Percentiles rank a stretch among this genome's conserved stretches.
Conservation (phyloP, 495 filamentous ascomycete species). For the Hypoxylon lienhwacheense region DNA sequence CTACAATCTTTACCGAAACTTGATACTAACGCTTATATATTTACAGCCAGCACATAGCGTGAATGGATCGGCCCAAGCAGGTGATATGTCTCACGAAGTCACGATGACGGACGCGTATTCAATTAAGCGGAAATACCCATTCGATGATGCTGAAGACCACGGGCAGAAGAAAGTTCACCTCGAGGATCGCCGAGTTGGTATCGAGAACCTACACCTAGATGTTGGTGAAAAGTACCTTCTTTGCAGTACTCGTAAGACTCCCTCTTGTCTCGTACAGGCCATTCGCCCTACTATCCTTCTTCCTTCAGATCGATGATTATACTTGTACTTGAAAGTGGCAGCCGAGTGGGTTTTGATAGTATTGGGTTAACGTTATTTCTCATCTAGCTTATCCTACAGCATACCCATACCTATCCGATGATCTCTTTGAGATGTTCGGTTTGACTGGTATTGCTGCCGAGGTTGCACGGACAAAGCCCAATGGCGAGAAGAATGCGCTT, state of each 20-base stretch:
- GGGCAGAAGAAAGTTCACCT: constrained; percentile 59
- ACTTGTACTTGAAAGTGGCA: constrained; percentile 4
- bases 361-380: constrained; percentile 53
- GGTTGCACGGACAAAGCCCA: constrained; percentile 56
- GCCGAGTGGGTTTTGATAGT: constrained; percentile 30
- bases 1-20: neutral
- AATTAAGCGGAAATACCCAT: constrained; percentile 57
- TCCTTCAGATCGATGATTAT: constrained; percentile 13
- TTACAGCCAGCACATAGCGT: constrained; percentile 56
- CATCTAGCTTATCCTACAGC: constrained; percentile 50
- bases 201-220: constrained; percentile 58
- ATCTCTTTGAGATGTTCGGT: constrained; percentile 56
- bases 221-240: constrained; percentile 61
- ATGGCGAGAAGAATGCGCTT: constrained; percentile 59
- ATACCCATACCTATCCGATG: constrained; percentile 47
- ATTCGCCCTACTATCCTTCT: constrained; percentile 8
- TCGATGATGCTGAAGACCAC: constrained; percentile 51
- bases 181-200: constrained; percentile 56
- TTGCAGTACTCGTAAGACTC: constrained; percentile 64
- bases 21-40: neutral
- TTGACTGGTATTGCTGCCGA: constrained; percentile 53
- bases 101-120: constrained; percentile 48
- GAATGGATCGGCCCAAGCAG: constrained; percentile 51
- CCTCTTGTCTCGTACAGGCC: constrained; percentile 43
- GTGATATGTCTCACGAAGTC: constrained; percentile 47